These are phyloP conservation scores for Cadophora luteo-olivacea DNA, from an alignment of 2,329 filamentous ascomycete species.

Conservation along the genomic window DNA sequence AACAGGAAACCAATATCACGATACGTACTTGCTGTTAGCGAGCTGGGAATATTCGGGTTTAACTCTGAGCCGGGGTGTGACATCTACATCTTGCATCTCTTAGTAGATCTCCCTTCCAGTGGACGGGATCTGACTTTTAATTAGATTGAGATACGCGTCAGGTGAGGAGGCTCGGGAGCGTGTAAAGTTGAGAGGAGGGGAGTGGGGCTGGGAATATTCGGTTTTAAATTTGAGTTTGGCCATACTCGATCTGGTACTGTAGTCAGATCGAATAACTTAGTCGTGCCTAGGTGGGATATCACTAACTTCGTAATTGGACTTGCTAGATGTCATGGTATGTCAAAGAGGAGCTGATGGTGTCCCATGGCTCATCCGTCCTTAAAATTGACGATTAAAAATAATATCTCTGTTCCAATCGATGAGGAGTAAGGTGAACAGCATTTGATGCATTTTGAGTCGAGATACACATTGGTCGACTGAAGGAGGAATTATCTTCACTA, in stretches of 20 bases:
- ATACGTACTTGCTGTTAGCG: background rate
- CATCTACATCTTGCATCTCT: background rate
- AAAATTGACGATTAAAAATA: too few relatives aligned
- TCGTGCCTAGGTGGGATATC: background rate
- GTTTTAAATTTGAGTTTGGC: conserved; percentile 4
- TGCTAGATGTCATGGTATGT: too few relatives aligned
- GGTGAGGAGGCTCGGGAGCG: too few relatives aligned
- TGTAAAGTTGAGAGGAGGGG: background rate
- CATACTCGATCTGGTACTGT: background rate
- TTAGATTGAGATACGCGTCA: too few relatives aligned
- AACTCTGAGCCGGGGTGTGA: background rate
- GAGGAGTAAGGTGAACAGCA: too few relatives aligned
- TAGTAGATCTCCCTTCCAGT: background rate
- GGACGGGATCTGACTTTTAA: background rate
- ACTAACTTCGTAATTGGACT: too few relatives aligned
- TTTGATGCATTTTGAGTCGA: too few relatives aligned
- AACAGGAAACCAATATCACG: background rate
- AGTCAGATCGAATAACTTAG: background rate
- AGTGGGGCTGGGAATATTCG: conserved; percentile 9
- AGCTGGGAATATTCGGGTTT: conserved; percentile 10
- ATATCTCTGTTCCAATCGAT: too few relatives aligned
- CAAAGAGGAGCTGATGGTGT: too few relatives aligned
- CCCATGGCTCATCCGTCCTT: too few relatives aligned
- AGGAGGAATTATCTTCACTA: too few relatives aligned
- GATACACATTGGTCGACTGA: too few relatives aligned